Percentiles rank a stretch among this genome's conserved stretches.
Evolutionary conservation across 306 rosid species (phyloP).

Genomic region (Fagus crenata): DNA sequence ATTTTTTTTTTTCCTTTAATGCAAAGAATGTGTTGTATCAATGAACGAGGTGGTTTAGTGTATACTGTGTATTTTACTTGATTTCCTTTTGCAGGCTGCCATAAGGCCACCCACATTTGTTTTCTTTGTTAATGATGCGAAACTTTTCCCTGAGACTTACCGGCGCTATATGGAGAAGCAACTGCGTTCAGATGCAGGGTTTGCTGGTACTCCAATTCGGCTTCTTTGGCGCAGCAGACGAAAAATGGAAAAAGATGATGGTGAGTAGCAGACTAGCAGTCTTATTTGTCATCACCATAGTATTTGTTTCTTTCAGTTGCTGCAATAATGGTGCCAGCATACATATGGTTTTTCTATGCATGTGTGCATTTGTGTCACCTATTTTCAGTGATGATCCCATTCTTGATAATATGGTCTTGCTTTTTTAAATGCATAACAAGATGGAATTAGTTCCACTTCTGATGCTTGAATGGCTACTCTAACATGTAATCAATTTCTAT

Average conservation of each 20-base stretch:
- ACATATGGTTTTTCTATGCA: neutral
- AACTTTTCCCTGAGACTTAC: conserved; percentile 85
- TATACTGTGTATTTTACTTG: neutral
- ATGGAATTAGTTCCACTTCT: neutral
- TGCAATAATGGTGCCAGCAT: neutral
- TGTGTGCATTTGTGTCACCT: neutral
- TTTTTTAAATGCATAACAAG: neutral
- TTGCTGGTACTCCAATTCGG: conserved; percentile 84
- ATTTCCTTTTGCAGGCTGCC: conserved; percentile 72
- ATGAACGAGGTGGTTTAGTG: neutral
- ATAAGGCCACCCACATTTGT: conserved; percentile 95
- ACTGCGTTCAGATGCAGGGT: conserved; percentile 82
- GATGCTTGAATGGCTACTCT: neutral
- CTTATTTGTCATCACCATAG: conserved; percentile 7
- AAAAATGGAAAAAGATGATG: conserved; percentile 65
- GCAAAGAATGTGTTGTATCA: neutral
- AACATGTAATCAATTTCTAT: conserved; percentile 1
- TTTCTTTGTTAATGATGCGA: conserved; percentile 91
- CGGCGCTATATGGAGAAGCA: conserved; percentile 92
- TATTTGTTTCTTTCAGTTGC: neutral
- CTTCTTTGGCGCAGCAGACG: conserved; percentile 90
- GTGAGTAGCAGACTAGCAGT: conserved; percentile 35
- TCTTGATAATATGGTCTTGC: neutral
- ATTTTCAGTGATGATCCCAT: neutral
- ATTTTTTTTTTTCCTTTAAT: neutral